Percentiles rank a stretch among this genome's conserved stretches.
Conservation (phyloP, 2,329 filamentous ascomycete species). For the Fusarium nanum region DNA sequence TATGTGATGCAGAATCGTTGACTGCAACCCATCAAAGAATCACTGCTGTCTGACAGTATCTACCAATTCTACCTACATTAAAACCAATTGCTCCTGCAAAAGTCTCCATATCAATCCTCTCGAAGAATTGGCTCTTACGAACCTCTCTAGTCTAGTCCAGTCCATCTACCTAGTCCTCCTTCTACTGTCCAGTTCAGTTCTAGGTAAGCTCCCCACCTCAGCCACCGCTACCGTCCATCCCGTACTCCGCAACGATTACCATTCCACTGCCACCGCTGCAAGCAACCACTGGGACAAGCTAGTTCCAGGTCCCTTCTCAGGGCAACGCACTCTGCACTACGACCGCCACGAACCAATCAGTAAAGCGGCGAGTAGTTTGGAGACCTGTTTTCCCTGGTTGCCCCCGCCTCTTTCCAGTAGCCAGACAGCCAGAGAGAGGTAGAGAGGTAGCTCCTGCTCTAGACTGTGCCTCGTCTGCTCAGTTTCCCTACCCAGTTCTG, state of each 20-base stretch:
- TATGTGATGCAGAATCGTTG: neutral
- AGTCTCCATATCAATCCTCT: constrained; percentile 2
- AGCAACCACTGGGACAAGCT: constrained; percentile 34
- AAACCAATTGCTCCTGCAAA: neutral
- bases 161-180: neutral
- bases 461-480: constrained; percentile 36
- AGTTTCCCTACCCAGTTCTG: constrained; percentile 36
- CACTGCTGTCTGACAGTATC: neutral
- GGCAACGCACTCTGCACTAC: constrained; percentile 44
- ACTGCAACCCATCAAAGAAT: neutral
- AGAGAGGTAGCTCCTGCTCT: constrained; percentile 31
- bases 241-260: constrained; percentile 8
- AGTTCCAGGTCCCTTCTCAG: constrained; percentile 27
- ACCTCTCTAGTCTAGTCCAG: constrained; percentile 1
- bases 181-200: constrained; percentile 8
- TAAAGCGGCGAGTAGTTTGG: constrained; percentile 48
- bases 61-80: constrained; percentile 1
- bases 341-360: constrained; percentile 53
- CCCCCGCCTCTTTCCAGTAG: constrained; percentile 33
- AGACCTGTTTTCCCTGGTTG: constrained; percentile 36
- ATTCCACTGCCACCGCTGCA: constrained; percentile 32
- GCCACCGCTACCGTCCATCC: constrained; percentile 33
- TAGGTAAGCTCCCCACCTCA: constrained; percentile 33
- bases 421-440: neutral
- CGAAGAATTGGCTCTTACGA: constrained; percentile 15